These are phyloP conservation scores for Sutorius australiensis DNA, from an alignment of 768 basidiomycete species.

Conservation along the genomic window DNA sequence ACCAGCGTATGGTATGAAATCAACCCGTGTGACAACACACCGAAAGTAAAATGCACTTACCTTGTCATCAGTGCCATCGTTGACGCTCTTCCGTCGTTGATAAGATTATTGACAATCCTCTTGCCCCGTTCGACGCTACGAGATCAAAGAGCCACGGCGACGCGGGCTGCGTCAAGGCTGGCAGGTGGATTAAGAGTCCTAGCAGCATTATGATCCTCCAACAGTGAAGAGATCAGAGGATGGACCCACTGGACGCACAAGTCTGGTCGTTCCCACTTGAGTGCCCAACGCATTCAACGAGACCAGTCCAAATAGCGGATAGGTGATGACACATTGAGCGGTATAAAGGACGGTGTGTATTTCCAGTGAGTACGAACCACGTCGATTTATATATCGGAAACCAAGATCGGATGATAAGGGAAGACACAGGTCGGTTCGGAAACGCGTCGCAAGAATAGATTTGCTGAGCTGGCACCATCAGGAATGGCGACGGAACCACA, in stretches of 20 bases:
- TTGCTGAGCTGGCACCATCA: neutral
- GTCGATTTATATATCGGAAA: neutral
- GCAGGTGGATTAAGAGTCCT: neutral
- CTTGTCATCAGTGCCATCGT: neutral
- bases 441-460: slow-evolving; percentile 20
- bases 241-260: too few species aligned
- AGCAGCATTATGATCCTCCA: neutral
- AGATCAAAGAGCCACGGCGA: neutral
- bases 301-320: too few species aligned
- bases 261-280: too few species aligned
- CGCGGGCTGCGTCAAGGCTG: neutral
- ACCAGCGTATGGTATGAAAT: neutral
- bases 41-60: neutral
- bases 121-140: neutral
- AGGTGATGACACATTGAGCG: neutral
- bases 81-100: neutral
- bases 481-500: neutral
- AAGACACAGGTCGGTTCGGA: neutral
- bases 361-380: neutral
- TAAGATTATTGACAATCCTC: neutral
- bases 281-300: too few species aligned
- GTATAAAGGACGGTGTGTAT: neutral
- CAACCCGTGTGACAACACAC: neutral
- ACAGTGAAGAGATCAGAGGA: neutral
- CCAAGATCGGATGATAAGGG: neutral